phyloP scores from a whole-genome alignment of 2,329 filamentous ascomycete genomes.

The Aureobasidium sp. region DNA sequence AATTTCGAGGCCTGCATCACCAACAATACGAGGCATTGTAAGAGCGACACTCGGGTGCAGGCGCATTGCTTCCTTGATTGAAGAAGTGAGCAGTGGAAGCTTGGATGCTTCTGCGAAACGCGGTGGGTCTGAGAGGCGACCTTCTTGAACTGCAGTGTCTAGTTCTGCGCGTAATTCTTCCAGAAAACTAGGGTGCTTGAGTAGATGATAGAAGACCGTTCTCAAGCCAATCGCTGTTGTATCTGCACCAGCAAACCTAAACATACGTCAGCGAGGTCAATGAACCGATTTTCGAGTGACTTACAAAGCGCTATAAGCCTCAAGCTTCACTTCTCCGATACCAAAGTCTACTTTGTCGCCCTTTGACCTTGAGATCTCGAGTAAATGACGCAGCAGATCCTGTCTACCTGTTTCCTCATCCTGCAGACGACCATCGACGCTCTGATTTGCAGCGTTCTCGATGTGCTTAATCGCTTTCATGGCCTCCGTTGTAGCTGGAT shows the following conservation, averaged over 20 bases:
- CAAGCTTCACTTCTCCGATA: slow-evolving; percentile 30
- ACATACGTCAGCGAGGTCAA: not conserved
- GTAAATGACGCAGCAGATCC: slow-evolving; percentile 27
- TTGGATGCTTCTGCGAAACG: slow-evolving; percentile 29
- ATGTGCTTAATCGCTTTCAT: not conserved
- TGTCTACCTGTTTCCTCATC: slow-evolving; percentile 32
- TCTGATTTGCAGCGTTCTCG: slow-evolving; percentile 17
- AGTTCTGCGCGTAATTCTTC: slow-evolving; percentile 44
- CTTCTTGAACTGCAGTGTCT: slow-evolving; percentile 31
- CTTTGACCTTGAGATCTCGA: not conserved
- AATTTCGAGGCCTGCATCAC: slow-evolving; percentile 33
- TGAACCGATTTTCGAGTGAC: slow-evolving; percentile 20
- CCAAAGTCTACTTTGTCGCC: slow-evolving; percentile 3
- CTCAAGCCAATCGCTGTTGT: slow-evolving; percentile 47
- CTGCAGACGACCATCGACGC: slow-evolving; percentile 38
- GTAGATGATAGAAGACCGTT: slow-evolving; percentile 44
- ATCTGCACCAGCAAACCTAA: slow-evolving; percentile 39
- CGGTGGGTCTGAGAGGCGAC: slow-evolving; percentile 29
- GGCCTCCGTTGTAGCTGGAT: not conserved
- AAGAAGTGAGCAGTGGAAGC: slow-evolving; percentile 54
- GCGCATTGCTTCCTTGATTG: slow-evolving; percentile 58
- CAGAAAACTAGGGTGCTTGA: slow-evolving; percentile 35
- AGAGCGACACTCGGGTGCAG: slow-evolving; percentile 48
- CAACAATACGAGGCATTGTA: slow-evolving; percentile 40
- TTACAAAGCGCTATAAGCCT: slow-evolving; percentile 30